Evolutionary conservation across 257 asterid genomes (phyloP).

Genomic region (Solanum infundibuliforme): DNA sequence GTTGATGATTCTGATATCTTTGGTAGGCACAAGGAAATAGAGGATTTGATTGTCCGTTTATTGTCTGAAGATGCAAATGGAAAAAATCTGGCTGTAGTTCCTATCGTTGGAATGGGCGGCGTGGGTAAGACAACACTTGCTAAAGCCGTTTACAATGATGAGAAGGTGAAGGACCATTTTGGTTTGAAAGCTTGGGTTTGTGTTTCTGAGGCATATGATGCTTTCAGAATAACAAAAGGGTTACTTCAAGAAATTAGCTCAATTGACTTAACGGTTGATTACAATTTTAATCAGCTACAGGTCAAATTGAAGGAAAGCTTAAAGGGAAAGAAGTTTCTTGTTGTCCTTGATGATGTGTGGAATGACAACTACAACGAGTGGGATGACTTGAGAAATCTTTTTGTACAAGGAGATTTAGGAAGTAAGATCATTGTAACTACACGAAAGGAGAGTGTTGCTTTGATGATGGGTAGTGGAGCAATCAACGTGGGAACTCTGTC

Average conservation of each 20-base stretch:
- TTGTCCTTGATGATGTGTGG: slow-evolving; percentile 53
- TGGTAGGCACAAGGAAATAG: not conserved
- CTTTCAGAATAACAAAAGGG: slow-evolving; percentile 28
- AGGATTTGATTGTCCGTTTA: not conserved
- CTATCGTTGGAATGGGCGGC: not conserved
- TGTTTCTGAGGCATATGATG: slow-evolving; percentile 41
- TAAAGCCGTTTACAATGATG: slow-evolving; percentile 36
- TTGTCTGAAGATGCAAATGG: not conserved
- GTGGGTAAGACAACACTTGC: slow-evolving; percentile 52
- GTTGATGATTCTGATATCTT: not conserved
- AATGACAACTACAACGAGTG: slow-evolving; percentile 23
- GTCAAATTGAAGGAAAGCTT: slow-evolving; percentile 29
- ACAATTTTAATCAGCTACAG: slow-evolving; percentile 23
- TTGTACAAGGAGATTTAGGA: slow-evolving; percentile 29
- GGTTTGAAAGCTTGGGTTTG: slow-evolving; percentile 37
- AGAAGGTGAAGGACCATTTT: slow-evolving; percentile 19
- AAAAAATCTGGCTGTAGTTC: not conserved
- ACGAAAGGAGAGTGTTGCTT: slow-evolving; percentile 29
- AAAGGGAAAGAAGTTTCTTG: slow-evolving; percentile 32
- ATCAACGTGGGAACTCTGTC: not conserved
- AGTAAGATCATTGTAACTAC: slow-evolving; percentile 56
- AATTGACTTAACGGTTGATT: not conserved
- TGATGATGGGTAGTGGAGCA: slow-evolving; percentile 4
- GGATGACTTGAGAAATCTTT: slow-evolving; percentile 8
- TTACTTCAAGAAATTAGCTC: slow-evolving; percentile 9